Base-by-base conservation (phyloP, 768 basidiomycete genomes). In the Mycena crocata region DNA sequence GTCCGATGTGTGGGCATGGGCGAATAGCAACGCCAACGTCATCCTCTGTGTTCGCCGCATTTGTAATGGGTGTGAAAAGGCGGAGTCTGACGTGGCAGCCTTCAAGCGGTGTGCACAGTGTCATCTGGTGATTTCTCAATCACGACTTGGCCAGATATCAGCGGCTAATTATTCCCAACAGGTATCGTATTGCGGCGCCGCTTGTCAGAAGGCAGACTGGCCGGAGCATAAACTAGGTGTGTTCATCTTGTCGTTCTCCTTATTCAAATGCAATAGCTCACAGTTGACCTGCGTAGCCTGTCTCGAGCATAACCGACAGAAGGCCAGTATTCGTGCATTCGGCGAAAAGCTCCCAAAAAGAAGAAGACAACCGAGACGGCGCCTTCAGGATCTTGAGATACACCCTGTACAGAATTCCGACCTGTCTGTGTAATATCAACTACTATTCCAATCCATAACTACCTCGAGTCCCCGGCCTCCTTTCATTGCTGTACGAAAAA, bases 71-170 rank as follows among this genome's bases (percentile, higher is more conserved):
- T 59, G 57, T 17, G 57, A 59, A 14, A 21, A 4, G 9, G 51
- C 35, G 34, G 46, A 59, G 34, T 28, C 46, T 15, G 46, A 17
- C 57, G 57, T 59, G 2, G 57, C 57, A 7, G 46, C 57, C 14
- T 49, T 59, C 46, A 59, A 59, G 45, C 57, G 46, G 15, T 59
- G 57, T 12, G 57, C 57, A 7, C 45, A 28, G 6, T 59, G 46
- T 24, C 57, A 49, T 37, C 35, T 49, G 46, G 57, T 59, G 23
- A 3, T 45, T 19, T 15, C 12, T 3, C 21, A 1, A 45, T 19
- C 23, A 44, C n/a, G n/a, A 12, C 31, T 32, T 30, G 28, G 4
- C 28, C n/a, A 9, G 5, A 17, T 9, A 14, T 30, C 28, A 21
- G 15, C 8, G 15, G n/a, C 48, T 49, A 28, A 49, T 7, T 49